A percentile compares a stretch with the other conserved stretches of the same genome.
Evolutionary conservation across 2,329 filamentous ascomycete species (phyloP).

Genomic region (Coniella vitis): DNA sequence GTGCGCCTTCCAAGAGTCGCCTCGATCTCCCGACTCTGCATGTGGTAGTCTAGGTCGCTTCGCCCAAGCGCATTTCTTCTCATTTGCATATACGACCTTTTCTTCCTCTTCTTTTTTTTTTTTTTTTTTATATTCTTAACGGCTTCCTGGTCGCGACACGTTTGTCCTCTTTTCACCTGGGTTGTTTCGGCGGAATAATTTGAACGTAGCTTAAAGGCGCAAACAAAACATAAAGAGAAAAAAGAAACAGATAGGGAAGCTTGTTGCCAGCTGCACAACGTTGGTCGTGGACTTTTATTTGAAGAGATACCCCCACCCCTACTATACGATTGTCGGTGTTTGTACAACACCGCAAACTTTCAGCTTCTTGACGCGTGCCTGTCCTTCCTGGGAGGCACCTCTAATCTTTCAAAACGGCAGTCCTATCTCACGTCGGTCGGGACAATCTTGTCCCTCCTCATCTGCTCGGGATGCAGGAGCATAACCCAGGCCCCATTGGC

Average conservation of each 20-base stretch:
- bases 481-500: conserved; percentile 54
- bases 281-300: conserved; percentile 10
- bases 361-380: conserved; percentile 38
- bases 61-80: conserved; percentile 3
- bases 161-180: conserved; percentile 11
- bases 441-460: conserved; percentile 83
- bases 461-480: conserved; percentile 86
- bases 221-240: neutral
- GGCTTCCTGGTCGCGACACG: conserved; percentile 6
- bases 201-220: conserved; percentile 4
- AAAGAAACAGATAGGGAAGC: neutral
- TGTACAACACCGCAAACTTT: conserved; percentile 20
- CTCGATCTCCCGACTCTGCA: conserved; percentile 5
- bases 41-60: conserved; percentile 3
- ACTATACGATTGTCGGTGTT: conserved; percentile 15
- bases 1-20: conserved; percentile 1
- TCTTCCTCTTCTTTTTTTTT: conserved; percentile 11
- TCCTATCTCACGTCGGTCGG: conserved; percentile 69
- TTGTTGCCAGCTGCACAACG: conserved; percentile 2
- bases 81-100: conserved; percentile 15
- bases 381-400: conserved; percentile 40
- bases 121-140: conserved; percentile 13
- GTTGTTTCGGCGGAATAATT: conserved; percentile 14
- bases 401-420: conserved; percentile 69
- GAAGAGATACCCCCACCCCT: conserved; percentile 17